A percentile compares a stretch with the other conserved stretches of the same genome.
These are phyloP conservation scores for Larix sibirica DNA, from an alignment of 83 land plant genomes.

Conservation along the genomic window DNA sequence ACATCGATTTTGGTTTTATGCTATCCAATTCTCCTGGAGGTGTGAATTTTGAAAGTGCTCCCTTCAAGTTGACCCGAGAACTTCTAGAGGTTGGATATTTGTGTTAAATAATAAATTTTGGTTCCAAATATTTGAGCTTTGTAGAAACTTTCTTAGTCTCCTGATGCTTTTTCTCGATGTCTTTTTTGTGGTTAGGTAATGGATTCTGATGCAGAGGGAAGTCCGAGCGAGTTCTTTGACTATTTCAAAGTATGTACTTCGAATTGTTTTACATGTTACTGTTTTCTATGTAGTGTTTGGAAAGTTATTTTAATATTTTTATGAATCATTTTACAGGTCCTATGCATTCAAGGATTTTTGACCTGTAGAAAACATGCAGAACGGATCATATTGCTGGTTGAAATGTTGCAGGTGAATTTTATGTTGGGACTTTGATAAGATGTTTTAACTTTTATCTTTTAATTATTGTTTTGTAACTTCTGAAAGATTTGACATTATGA, in stretches of 20 bases:
- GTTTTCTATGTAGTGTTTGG: not conserved
- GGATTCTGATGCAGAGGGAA: constrained; percentile 99
- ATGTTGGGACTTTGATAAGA: not conserved
- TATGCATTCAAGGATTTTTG: constrained; percentile 99
- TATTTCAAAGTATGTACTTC: constrained; percentile 77
- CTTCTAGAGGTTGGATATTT: constrained; percentile 83
- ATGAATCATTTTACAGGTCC: constrained; percentile 54
- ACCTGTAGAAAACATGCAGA: constrained; percentile 99
- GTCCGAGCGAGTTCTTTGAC: constrained; percentile 97
- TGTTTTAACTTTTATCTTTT: not conserved
- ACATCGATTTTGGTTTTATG: constrained; percentile 99
- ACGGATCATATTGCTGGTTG: constrained; percentile 95
- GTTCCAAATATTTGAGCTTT: constrained; percentile 2
- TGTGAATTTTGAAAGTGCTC: constrained; percentile 99
- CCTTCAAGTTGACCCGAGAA: constrained; percentile 98
- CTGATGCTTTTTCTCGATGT: constrained; percentile 4
- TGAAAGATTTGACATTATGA: too few relatives aligned
- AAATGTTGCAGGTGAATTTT: constrained; percentile 92
- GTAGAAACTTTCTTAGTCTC: not conserved
- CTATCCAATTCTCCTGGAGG: constrained; percentile 99
- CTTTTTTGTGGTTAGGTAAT: constrained; percentile 66
- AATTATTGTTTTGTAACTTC: too few relatives aligned
- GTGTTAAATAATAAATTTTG: not conserved
- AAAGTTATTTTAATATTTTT: not conserved
- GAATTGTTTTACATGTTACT: not conserved